Evolutionary conservation across 805 yeast genomes (phyloP).

Genomic region (Metschnikowia amazonensis): DNA sequence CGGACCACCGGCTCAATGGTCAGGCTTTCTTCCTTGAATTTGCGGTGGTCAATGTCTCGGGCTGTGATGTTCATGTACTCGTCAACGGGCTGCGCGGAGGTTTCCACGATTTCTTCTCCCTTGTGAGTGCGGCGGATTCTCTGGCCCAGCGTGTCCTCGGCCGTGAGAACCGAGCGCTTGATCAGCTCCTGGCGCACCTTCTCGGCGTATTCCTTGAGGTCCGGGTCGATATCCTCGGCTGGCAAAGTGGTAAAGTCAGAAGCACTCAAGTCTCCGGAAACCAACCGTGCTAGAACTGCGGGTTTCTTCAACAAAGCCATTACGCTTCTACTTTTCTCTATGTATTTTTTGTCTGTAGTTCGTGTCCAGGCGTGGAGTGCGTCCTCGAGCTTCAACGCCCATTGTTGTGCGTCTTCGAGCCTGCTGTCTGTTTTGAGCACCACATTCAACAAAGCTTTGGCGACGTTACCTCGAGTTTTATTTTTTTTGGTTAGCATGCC

Average conservation of each 20-base stretch:
- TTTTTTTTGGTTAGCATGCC: conserved; percentile 10
- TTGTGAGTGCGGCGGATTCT: conserved; percentile 77
- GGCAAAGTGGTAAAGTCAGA: conserved; percentile 58
- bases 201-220: conserved; percentile 64
- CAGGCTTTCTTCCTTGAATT: conserved; percentile 23
- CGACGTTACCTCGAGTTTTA: conserved; percentile 47
- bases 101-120: conserved; percentile 79
- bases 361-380: conserved; percentile 41
- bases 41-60: conserved; percentile 36
- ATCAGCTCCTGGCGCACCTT: conserved; percentile 67
- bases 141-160: conserved; percentile 48
- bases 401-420: conserved; percentile 35
- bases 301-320: conserved; percentile 61
- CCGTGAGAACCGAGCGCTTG: conserved; percentile 62
- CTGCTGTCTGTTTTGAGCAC: conserved; percentile 38
- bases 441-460: conserved; percentile 47
- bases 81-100: conserved; percentile 22
- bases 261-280: conserved; percentile 51
- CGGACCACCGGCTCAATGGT: not conserved
- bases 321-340: conserved; percentile 65
- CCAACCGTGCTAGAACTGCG: conserved; percentile 53
- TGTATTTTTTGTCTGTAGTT: conserved; percentile 42
- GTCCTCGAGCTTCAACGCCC: conserved; percentile 52
- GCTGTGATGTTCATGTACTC: conserved; percentile 29
- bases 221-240: conserved; percentile 79